Evolutionary conservation across 768 basidiomycete genomes (phyloP).

Genomic region (Stropharia rugosoannulata): DNA sequence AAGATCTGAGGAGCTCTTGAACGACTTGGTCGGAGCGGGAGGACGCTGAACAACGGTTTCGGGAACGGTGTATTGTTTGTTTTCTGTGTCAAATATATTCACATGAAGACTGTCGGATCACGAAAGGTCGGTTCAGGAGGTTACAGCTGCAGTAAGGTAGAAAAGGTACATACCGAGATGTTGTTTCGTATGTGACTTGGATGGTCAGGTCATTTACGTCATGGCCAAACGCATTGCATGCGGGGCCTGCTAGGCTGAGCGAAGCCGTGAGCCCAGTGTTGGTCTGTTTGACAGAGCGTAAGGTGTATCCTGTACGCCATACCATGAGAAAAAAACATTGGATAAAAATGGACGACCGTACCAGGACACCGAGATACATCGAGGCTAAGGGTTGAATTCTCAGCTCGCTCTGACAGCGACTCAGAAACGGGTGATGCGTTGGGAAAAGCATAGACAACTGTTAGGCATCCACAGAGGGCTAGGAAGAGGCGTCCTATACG

Average conservation of each 20-base stretch:
- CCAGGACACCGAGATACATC: constrained; percentile 18
- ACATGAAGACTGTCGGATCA: constrained; percentile 55
- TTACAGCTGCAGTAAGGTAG: no score
- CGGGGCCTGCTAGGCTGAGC: constrained; percentile 49
- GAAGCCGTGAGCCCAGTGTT: constrained; percentile 51
- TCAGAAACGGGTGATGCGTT: not conserved
- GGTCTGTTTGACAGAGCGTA: constrained; percentile 43
- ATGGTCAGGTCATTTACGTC: constrained; percentile 62
- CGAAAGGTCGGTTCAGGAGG: not conserved
- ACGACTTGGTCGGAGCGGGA: constrained; percentile 28
- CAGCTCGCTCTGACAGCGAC: not conserved
- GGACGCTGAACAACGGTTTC: constrained; percentile 47
- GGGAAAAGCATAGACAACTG: constrained; percentile 1
- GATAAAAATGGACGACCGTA: constrained; percentile 8
- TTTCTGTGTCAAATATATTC: constrained; percentile 60
- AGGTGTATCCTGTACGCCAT: constrained; percentile 47
- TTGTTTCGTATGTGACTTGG: constrained; percentile 64
- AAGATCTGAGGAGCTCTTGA: constrained; percentile 52
- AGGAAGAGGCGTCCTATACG: not conserved
- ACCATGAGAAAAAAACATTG: constrained; percentile 4
- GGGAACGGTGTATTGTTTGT: constrained; percentile 68
- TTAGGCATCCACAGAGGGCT: not conserved
- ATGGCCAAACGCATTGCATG: constrained; percentile 65
- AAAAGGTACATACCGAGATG: constrained; percentile 37
- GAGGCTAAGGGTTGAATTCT: constrained; percentile 4